A percentile compares a stretch with the other conserved stretches of the same genome.
These are phyloP conservation scores for Starmerella davenportii DNA, from an alignment of 805 yeast species.

Conservation along the genomic window DNA sequence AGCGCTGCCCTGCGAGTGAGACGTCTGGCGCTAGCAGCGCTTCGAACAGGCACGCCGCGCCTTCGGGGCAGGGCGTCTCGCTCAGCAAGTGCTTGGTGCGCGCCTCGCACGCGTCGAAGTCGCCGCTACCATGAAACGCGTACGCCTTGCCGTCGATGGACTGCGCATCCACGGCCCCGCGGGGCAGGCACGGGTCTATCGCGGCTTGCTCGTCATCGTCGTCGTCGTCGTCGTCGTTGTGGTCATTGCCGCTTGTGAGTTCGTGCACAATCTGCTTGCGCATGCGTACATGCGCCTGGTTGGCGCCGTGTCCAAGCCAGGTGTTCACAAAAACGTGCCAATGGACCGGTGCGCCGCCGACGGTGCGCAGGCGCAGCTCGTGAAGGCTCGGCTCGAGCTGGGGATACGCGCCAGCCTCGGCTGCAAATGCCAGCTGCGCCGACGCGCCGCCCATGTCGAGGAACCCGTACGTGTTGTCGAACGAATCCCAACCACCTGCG, in stretches of 20 bases:
- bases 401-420: conserved; percentile 28
- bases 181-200: conserved; percentile 67
- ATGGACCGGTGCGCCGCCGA: conserved; percentile 50
- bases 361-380: conserved; percentile 42
- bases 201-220: conserved; percentile 4
- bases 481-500: conserved; percentile 18
- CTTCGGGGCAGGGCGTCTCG: conserved; percentile 57
- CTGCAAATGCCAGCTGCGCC: conserved; percentile 85
- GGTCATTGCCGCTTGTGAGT: background rate
- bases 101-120: conserved; percentile 51
- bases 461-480: conserved; percentile 47
- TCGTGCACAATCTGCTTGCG: conserved; percentile 26
- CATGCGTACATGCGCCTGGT: conserved; percentile 69
- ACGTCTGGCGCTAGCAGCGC: conserved; percentile 86
- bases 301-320: conserved; percentile 97
- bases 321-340: conserved; percentile 89
- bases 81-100: conserved; percentile 47
- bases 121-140: conserved; percentile 54
- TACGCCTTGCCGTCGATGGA: conserved; percentile 9
- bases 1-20: conserved; percentile 56
- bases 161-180: conserved; percentile 25
- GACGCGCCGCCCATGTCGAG: conserved; percentile 99
- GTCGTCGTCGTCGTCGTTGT: background rate
- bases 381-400: conserved; percentile 26
- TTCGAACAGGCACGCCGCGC: conserved; percentile 74